A percentile compares a stretch with the other conserved stretches of the same genome.
Evolutionary conservation across 73 alveolate genomes (phyloP).

Genomic region (Tetrahymena malaccensis): DNA sequence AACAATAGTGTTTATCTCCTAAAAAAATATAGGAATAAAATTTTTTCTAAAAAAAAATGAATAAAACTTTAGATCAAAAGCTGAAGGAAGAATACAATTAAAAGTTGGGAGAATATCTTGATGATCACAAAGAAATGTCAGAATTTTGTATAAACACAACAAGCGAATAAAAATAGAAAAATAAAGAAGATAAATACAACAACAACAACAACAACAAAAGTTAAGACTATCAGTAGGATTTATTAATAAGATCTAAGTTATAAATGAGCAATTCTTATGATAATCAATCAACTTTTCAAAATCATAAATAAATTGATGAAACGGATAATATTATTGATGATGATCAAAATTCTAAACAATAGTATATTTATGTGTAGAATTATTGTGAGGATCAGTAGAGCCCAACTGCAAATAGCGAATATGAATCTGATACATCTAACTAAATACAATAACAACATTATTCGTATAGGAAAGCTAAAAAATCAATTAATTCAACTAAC

Average conservation of each 20-base stretch:
- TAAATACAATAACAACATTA: not conserved
- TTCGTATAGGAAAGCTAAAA: not conserved
- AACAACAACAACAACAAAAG: too few relatives aligned
- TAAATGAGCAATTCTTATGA: not conserved
- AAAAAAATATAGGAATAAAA: not conserved
- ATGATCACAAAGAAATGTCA: not conserved
- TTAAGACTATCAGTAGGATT: not conserved
- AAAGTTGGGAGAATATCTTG: not conserved
- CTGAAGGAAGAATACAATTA: not conserved
- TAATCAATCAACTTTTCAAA: not conserved
- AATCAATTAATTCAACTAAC: not conserved
- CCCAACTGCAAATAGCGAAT: not conserved
- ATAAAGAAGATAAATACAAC: not conserved
- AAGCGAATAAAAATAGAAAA: not conserved
- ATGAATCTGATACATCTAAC: not conserved
- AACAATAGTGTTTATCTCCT: not conserved
- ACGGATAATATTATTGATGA: not conserved
- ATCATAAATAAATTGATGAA: not conserved
- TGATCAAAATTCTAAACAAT: not conserved
- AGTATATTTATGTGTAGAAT: not conserved
- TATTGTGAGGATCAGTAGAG: not conserved
- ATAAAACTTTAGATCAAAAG: not conserved
- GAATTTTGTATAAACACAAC: not conserved
- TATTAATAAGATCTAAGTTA: not conserved
- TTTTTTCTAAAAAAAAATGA: not conserved